Base-by-base conservation (phyloP, 2,329 filamentous ascomycete genomes). In the Cadophora luteo-olivacea region DNA sequence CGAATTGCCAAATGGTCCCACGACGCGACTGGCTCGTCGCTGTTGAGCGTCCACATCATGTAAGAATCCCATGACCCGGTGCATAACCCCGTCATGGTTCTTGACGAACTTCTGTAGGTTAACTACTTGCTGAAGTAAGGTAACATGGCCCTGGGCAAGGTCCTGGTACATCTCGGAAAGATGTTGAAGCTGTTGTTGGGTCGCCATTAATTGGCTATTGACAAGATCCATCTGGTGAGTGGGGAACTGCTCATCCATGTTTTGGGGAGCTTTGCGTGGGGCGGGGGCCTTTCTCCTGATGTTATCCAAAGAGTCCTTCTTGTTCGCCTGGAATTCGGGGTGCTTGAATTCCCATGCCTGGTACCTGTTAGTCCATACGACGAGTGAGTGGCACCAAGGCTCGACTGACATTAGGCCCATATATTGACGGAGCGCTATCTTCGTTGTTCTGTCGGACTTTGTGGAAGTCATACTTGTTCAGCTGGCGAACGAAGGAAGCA, bases 401-500 rank as follows among this genome's bases (percentile, higher is more conserved):
- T 66, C 41, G 81, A 78, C 80, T 76, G 82, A 96, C 93, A 80
- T 92, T 92, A 70, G 90, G 85, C 22, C 93, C 93, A 76, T 97
- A 97, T 7, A 90, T 91, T 67, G 92, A 93, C 75, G 92, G 87
- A 32, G 91, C 91, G 75, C 87, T 93, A 77, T 97, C 93, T 77
- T 97, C 93, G 73, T 93, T 97, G 76, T 94, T 92, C 77, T 92
- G 92, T 72, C 96, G 89, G 72, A 98, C 94, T 84, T 99, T 99
- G 84, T 99, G 96, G 75, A 99, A 99, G 78, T 97, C 94, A 80
- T 97, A 97, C 79, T 97, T 97, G 84, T 97, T 97, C 68, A 97
- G 84, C 79, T 97, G 94, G 61, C 94, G 91, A 68, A 97, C 94
- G 78, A 97, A 97, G 81, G 94, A 97, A 38, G 94, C 94, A 83